Evolutionary conservation across 164 flowering plant species (phyloP).

Genomic region (Vitis rupestris): DNA sequence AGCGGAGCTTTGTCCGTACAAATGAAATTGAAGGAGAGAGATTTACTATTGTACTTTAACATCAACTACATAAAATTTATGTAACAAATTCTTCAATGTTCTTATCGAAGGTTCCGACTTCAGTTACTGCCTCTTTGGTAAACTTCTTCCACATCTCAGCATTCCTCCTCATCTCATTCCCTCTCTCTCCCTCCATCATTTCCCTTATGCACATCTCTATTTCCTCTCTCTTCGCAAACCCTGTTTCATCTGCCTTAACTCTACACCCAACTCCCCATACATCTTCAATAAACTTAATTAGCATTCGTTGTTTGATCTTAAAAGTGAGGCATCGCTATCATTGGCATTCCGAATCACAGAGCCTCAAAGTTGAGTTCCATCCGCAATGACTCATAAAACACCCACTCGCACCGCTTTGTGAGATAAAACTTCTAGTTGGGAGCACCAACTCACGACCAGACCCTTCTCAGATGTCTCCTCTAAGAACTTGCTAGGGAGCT

Average conservation of each 20-base stretch:
- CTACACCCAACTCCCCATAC: conserved; percentile 49
- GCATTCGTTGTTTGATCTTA: conserved; percentile 51
- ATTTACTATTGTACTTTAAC: too few species aligned
- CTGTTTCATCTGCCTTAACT: conserved; percentile 30
- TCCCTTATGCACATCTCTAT: conserved; percentile 34
- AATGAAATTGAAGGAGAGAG: too few species aligned
- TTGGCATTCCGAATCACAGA: conserved; percentile 51
- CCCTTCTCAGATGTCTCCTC: conserved; percentile 32
- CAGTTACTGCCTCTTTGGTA: conserved; percentile 37
- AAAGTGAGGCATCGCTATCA: conserved; percentile 53
- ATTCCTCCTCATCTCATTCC: conserved; percentile 30
- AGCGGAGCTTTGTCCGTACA: too few species aligned
- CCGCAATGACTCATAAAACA: conserved; percentile 62
- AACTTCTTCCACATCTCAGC: conserved; percentile 37
- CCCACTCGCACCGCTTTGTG: conserved; percentile 33
- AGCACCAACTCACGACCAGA: conserved; percentile 43
- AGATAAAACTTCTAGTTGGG: conserved; percentile 40
- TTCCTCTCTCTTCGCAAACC: conserved; percentile 34
- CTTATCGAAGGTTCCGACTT: conserved; percentile 43
- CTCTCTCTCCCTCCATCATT: conserved; percentile 44
- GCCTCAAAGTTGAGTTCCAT: conserved; percentile 57
- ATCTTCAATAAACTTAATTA: conserved; percentile 33
- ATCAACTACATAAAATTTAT: conserved; percentile 1
- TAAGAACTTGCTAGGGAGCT: conserved; percentile 35
- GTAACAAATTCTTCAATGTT: conserved; percentile 40